Conservation (phyloP, 441 rosid species). For the Macaranga tanarius region DNA sequence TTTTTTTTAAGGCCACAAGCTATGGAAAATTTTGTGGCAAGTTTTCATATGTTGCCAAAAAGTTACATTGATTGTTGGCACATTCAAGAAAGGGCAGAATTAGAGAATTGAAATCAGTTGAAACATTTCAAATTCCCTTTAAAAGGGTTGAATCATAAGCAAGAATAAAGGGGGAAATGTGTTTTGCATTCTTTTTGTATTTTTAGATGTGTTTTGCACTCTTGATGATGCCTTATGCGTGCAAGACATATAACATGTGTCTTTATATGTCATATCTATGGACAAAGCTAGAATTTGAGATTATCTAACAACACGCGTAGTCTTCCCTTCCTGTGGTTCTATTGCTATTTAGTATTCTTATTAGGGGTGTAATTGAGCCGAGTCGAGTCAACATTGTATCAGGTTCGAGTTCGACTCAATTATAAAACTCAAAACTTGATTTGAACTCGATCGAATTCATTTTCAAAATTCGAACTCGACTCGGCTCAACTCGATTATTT, state of each 20-base stretch:
- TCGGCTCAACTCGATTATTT: too few relatives aligned
- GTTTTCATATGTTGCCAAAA: conserved; percentile 2
- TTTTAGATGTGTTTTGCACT: background rate
- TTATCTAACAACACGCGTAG: too few relatives aligned
- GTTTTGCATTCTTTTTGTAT: background rate
- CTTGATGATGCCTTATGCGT: background rate
- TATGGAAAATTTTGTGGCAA: background rate
- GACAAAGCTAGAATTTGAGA: too few relatives aligned
- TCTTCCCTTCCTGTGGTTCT: too few relatives aligned
- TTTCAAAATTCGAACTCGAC: too few relatives aligned
- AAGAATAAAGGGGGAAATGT: background rate
- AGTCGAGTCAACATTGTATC: too few relatives aligned
- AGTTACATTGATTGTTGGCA: background rate
- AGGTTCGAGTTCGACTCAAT: too few relatives aligned
- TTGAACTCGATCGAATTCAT: too few relatives aligned
- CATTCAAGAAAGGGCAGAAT: background rate
- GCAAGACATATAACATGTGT: background rate
- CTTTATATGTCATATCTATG: background rate
- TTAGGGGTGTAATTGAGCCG: too few relatives aligned
- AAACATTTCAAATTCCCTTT: background rate
- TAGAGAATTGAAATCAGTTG: background rate
- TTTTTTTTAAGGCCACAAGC: background rate
- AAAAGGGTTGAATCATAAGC: background rate
- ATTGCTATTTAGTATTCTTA: too few relatives aligned
- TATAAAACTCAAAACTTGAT: too few relatives aligned